Base-by-base conservation (phyloP, 2,329 filamentous ascomycete species). In the Colletotrichum cuscutae region DNA sequence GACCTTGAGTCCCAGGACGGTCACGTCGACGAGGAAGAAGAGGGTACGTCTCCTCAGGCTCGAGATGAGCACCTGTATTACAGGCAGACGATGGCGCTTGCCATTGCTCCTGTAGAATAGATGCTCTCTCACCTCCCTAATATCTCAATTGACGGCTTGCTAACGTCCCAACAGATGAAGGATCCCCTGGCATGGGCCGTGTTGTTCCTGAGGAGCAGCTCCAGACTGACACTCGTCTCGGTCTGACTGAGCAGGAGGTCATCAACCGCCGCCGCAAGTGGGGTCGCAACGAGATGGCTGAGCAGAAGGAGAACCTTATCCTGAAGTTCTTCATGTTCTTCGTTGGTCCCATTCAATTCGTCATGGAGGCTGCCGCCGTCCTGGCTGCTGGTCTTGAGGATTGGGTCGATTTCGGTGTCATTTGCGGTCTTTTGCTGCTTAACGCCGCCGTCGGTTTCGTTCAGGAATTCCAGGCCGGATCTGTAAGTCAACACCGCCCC, bases 371-470 rank as follows among this genome's bases (percentile, higher is more conserved):
- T 83, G 93, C 94, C 74, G 93, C 93, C 77, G 87, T 95, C 79
- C 89, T 97, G 72, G 94, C 95, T 81, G 94, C 93, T 74, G 94
- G 93, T 90, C 90, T 97, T 54, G 84, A 93, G 83, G 93, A 97
- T 79, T 97, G 95, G 95, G 93, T 97, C 76, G 95, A 97, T 86
- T 96, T 97, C 80, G 95, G 94, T 88, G 94, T 97, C 80, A 97
- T 97, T 77, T 95, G 93, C 83, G 94, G 86, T 80, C 88, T 97
- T 63, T 89, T 97, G 11, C 82, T 97, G 76, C 92, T 97, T 76
- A 97, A 97, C 86, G 95, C 95, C 54, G 86, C 85, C 76, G 95
- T 97, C 75, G 94, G 95, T 85, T 97, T 97, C 84, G 87, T 95
- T 73, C 95, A 97, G 83, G 95, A 97, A 85, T 97, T 89, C 84